Percentiles rank a stretch among this genome's conserved stretches.
These are phyloP conservation scores for Rhodofomes roseus DNA, from an alignment of 1,284 basidiomycete genomes.

Conservation along the genomic window DNA sequence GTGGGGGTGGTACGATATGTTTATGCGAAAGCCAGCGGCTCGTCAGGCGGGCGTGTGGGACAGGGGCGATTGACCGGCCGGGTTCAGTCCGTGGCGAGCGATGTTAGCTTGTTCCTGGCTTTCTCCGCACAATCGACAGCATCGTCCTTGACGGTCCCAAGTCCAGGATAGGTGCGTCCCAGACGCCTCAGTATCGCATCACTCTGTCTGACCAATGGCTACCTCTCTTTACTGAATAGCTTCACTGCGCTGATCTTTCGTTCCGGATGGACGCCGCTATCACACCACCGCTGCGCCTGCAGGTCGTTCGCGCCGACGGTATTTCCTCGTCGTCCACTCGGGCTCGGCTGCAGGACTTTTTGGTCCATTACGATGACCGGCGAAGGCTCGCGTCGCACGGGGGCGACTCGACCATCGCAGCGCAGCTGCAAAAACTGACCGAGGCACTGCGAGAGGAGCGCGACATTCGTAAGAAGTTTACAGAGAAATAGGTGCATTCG, in stretches of 20 bases:
- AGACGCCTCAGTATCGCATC: background rate
- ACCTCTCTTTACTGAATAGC: background rate
- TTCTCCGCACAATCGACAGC: background rate
- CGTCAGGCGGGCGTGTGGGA: constrained; percentile 4
- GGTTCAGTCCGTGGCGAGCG: background rate
- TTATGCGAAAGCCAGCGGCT: background rate
- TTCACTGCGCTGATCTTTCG: background rate
- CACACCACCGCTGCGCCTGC: constrained; percentile 30
- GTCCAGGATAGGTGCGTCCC: background rate
- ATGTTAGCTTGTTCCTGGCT: background rate
- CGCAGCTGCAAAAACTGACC: constrained; percentile 31
- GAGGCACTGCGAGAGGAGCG: constrained; percentile 29
- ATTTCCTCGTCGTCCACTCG: constrained; percentile 25
- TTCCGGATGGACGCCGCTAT: constrained; percentile 24
- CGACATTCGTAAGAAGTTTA: constrained; percentile 15
- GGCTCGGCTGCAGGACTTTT: constrained; percentile 25
- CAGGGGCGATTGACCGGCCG: constrained; percentile 2
- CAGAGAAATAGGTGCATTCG: background rate
- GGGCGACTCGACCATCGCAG: constrained; percentile 32
- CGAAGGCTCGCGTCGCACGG: constrained; percentile 27
- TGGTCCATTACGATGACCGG: constrained; percentile 26
- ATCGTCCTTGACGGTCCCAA: background rate
- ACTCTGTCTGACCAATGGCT: background rate
- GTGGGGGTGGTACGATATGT: constrained; percentile 8
- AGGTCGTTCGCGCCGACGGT: constrained; percentile 15